Conservation (phyloP, 2,329 filamentous ascomycete species). For the Alternaria brassicicola region DNA sequence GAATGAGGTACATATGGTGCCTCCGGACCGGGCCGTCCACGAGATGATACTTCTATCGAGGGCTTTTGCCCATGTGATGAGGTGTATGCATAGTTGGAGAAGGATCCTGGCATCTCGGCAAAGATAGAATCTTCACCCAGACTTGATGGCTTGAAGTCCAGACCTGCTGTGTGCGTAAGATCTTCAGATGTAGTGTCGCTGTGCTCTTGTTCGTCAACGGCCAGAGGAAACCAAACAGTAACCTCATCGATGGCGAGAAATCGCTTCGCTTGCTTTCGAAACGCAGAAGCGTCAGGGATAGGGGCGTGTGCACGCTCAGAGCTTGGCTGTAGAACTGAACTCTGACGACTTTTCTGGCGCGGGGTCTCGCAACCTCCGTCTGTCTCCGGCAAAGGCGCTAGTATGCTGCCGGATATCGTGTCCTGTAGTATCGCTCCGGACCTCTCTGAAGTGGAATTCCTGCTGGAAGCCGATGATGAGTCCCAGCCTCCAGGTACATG, state of each 20-base stretch:
- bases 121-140: conserved; percentile 47
- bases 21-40: conserved; percentile 22
- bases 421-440: conserved; percentile 36
- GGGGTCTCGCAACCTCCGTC: conserved; percentile 50
- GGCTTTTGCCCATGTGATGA: conserved; percentile 40
- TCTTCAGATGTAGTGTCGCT: conserved; percentile 10
- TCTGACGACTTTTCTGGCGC: conserved; percentile 44
- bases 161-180: conserved; percentile 16
- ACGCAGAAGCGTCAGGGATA: not conserved
- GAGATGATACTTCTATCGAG: conserved; percentile 30
- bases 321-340: conserved; percentile 24
- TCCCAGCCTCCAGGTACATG: conserved; percentile 54
- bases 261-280: conserved; percentile 35
- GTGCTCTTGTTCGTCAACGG: conserved; percentile 24
- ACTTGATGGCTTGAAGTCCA: conserved; percentile 37
- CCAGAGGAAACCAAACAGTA: conserved; percentile 48
- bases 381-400: conserved; percentile 32
- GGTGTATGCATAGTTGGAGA: conserved; percentile 55
- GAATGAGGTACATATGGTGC: conserved; percentile 5
- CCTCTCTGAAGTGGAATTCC: conserved; percentile 33
- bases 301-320: conserved; percentile 7
- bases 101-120: conserved; percentile 54
- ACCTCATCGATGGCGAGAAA: conserved; percentile 48
- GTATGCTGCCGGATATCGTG: conserved; percentile 42
- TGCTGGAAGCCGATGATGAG: conserved; percentile 43